These are phyloP conservation scores for Colletotrichum musicola DNA, from an alignment of 2,329 filamentous ascomycete genomes.

Conservation along the genomic window DNA sequence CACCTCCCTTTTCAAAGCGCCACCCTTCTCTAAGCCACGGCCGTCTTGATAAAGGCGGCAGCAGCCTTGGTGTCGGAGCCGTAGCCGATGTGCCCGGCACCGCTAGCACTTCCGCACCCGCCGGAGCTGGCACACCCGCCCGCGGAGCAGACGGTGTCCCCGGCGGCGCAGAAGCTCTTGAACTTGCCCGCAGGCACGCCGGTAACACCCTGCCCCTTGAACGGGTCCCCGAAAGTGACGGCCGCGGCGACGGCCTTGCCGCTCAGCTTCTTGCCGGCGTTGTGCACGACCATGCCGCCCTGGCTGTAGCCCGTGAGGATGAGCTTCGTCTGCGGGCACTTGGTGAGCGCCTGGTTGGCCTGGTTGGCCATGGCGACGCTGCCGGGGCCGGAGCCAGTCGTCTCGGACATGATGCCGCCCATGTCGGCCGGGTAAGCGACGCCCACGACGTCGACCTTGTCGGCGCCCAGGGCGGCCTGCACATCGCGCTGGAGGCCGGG, in stretches of 20 bases:
- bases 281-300: slow-evolving; percentile 56
- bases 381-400: slow-evolving; percentile 57
- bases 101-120: slow-evolving; percentile 24
- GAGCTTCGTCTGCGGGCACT: slow-evolving; percentile 60
- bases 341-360: slow-evolving; percentile 48
- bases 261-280: slow-evolving; percentile 51
- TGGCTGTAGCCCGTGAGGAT: slow-evolving; percentile 63
- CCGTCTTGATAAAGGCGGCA: slow-evolving; percentile 27
- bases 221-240: slow-evolving; percentile 39
- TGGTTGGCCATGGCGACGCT: slow-evolving; percentile 54
- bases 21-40: slow-evolving; percentile 2
- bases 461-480: slow-evolving; percentile 53
- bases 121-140: slow-evolving; percentile 33
- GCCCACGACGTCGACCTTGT: slow-evolving; percentile 64
- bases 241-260: slow-evolving; percentile 22
- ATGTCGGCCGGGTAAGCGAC: slow-evolving; percentile 63
- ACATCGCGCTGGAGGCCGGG: slow-evolving; percentile 64
- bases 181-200: slow-evolving; percentile 17
- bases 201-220: slow-evolving; percentile 23
- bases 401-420: slow-evolving; percentile 56
- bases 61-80: slow-evolving; percentile 22
- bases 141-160: slow-evolving; percentile 20
- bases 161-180: slow-evolving; percentile 31
- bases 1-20: neutral
- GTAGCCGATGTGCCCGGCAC: slow-evolving; percentile 28